Evolutionary conservation across 2,329 filamentous ascomycete genomes (phyloP), one percentile per base, ranked within the genome.

Genomic region (Cordyceps tenuipes): DNA sequence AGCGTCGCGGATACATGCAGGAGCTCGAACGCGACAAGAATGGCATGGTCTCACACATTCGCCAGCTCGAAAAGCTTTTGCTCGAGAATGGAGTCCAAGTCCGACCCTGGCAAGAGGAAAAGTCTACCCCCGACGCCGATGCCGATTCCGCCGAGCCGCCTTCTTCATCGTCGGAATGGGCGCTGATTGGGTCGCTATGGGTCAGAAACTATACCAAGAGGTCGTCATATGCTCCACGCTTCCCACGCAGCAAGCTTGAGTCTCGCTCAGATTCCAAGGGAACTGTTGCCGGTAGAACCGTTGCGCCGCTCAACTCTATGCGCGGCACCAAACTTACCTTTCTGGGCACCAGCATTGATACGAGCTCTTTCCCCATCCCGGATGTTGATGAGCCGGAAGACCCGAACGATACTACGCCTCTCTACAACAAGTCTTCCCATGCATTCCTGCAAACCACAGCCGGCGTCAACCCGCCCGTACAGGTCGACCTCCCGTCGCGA

Each of bases 331-430:
- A 83, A 9, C 76, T 94, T n/a, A 86, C 88, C 1, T 83, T 95
- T 57, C 83, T 94, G 47, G 90, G 90, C 39, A 88, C 88, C 65
- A 87, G 89, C 50, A 88, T 94, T 66, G 88, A 95, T 71, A 82
- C 93, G 47, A 85, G 87, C 13, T 84, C 87, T 49, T 91, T 90
- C 67, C 81, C 86, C 51, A 83, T 82, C 1, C 77, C 80, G 1
- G 88, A 90, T 62, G 78, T 84, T 70, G 83, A 88, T 66, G 86
- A 89, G 75, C 70, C 70, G 13, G 65, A 66, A 6, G 56, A 64
- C 8, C 80, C 70, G 21, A 71, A 71, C 19, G 71, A 73, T 23
- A 70, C 72, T 4, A 71, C 73, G 34, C 78, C 78, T 2, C 68
- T 85, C 10, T 87, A 86, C 72, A 88, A 88, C 72, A 88, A 89